These are phyloP conservation scores for Leucaena leucocephala DNA, from an alignment of 306 rosid genomes.

Conservation along the genomic window DNA sequence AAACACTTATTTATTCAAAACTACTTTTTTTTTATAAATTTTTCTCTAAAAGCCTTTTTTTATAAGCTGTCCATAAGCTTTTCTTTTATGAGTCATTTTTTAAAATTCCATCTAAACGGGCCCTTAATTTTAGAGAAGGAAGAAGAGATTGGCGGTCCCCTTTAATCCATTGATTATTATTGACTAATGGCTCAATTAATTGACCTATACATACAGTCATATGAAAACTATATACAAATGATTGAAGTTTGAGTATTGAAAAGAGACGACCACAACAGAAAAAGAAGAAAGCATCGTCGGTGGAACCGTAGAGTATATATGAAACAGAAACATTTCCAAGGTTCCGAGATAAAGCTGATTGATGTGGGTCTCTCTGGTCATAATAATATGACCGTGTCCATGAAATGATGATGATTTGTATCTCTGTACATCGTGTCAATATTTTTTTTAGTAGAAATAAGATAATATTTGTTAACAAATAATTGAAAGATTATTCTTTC, in stretches of 20 bases:
- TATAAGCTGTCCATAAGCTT: no score
- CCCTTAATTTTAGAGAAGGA: constrained; percentile 18
- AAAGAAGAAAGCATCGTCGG: constrained; percentile 16
- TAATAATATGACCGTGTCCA: background rate
- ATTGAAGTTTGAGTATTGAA: background rate
- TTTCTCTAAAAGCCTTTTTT: no score
- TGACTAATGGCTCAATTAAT: background rate
- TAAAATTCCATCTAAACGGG: no score
- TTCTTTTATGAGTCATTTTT: no score
- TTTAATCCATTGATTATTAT: constrained; percentile 20
- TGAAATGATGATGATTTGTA: background rate
- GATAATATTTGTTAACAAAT: no score
- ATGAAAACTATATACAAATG: background rate
- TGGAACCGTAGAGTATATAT: background rate
- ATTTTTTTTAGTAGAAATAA: no score
- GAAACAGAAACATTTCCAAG: background rate
- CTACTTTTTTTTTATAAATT: no score
- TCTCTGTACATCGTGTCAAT: background rate
- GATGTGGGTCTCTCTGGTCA: background rate
- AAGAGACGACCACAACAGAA: background rate
- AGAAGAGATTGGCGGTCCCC: constrained; percentile 39
- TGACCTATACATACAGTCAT: background rate
- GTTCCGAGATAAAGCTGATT: background rate
- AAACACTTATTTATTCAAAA: no score
- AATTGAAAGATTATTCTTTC: no score